phyloP scores from a whole-genome alignment of 352 stramenopile genomes.

The Phytophthora multivora region DNA sequence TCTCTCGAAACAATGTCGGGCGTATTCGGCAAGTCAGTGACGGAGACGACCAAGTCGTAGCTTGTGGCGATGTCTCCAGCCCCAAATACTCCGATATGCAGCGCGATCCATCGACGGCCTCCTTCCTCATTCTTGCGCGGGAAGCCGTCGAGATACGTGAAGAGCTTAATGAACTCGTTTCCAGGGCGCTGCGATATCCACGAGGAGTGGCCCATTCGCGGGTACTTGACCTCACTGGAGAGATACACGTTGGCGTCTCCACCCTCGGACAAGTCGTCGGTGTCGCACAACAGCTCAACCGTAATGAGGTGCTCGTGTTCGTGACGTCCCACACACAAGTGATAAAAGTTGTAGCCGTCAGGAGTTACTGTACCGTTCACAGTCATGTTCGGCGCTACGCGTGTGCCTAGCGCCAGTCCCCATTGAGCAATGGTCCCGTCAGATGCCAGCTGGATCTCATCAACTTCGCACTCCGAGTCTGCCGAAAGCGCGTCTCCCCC shows the following conservation, averaged over 20 bases:
- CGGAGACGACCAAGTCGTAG: constrained; percentile 63
- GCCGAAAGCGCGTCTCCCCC: background rate
- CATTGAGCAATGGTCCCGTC: constrained; percentile 65
- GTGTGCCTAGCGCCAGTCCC: constrained; percentile 52
- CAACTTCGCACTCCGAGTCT: constrained; percentile 44
- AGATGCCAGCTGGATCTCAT: constrained; percentile 75
- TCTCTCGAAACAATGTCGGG: constrained; percentile 52
- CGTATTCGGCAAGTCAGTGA: constrained; percentile 63
- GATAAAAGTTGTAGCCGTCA: constrained; percentile 71
- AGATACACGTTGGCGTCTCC: constrained; percentile 75
- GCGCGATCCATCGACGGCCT: constrained; percentile 53
- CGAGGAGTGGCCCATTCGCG: constrained; percentile 59
- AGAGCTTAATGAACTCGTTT: constrained; percentile 65
- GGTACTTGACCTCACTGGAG: constrained; percentile 69
- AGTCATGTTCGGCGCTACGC: constrained; percentile 63
- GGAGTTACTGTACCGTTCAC: constrained; percentile 61
- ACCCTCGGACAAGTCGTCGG: constrained; percentile 16
- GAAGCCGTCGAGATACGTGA: constrained; percentile 82
- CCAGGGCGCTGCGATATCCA: constrained; percentile 74
- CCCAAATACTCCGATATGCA: constrained; percentile 77
- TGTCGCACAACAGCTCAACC: constrained; percentile 52
- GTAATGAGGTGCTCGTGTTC: constrained; percentile 80
- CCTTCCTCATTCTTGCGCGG: constrained; percentile 50
- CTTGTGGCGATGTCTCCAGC: constrained; percentile 28
- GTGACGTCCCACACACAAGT: constrained; percentile 76